Percentiles rank a stretch among this genome's conserved stretches.
Conservation (phyloP, 495 filamentous ascomycete genomes). For the Penicillium cosmopolitanum region DNA sequence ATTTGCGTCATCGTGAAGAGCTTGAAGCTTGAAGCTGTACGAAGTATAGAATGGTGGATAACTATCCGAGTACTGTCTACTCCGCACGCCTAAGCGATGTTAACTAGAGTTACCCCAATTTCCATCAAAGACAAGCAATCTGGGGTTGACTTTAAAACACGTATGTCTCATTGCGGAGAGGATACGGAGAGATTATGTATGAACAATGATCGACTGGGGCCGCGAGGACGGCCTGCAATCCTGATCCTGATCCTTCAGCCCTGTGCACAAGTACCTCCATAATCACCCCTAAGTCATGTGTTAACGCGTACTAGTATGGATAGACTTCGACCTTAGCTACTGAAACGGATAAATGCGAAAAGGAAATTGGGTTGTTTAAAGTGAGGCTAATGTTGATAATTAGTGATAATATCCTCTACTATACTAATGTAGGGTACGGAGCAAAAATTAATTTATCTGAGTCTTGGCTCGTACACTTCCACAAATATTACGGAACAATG, state of each 20-base stretch:
- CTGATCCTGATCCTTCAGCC: slow-evolving; percentile 9
- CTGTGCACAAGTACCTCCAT: slow-evolving; percentile 2
- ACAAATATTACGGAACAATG: not conserved
- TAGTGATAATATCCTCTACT: not conserved
- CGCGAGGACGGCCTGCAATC: not conserved
- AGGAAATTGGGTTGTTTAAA: not conserved
- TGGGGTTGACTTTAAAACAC: not conserved
- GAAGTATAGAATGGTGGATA: no score
- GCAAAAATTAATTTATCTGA: not conserved
- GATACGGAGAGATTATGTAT: not conserved
- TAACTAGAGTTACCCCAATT: not conserved
- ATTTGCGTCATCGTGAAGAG: slow-evolving; percentile 4
- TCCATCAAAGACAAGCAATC: not conserved
- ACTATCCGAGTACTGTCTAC: no score
- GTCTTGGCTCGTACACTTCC: not conserved
- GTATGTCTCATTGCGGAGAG: not conserved
- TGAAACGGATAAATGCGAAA: not conserved
- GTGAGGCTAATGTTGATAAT: not conserved
- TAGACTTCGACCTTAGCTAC: not conserved
- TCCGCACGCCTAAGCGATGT: no score
- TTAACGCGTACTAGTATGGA: not conserved
- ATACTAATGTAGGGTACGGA: no score
- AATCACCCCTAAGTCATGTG: not conserved
- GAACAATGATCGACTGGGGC: not conserved
- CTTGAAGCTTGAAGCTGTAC: not conserved